Percentiles rank a stretch among this genome's conserved stretches.
phyloP scores from a whole-genome alignment of 2,329 filamentous ascomycete genomes.

The Gnomoniopsis smithogilvyi region DNA sequence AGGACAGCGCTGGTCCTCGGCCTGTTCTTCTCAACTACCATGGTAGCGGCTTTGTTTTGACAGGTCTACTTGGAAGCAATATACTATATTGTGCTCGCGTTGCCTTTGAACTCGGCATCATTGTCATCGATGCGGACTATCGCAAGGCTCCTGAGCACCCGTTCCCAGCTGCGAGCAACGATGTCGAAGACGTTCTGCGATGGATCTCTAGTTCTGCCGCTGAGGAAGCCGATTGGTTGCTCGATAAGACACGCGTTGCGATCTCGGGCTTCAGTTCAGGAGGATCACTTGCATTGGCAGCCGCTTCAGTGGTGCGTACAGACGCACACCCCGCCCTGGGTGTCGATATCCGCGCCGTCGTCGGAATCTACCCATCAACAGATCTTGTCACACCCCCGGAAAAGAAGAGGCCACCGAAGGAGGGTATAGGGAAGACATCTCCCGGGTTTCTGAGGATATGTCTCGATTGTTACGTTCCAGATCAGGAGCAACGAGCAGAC shows the following conservation, averaged over 20 bases:
- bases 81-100: conserved; percentile 10
- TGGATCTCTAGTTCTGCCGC: no score
- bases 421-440: neutral
- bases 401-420: conserved; percentile 2
- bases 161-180: conserved; percentile 42
- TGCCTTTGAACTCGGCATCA: conserved; percentile 17
- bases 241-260: conserved; percentile 25
- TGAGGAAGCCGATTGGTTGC: no score
- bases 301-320: conserved; percentile 19
- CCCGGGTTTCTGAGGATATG: neutral
- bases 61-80: neutral
- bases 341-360: neutral
- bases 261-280: conserved; percentile 26
- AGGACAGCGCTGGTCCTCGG: neutral
- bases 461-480: conserved; percentile 1
- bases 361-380: neutral
- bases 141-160: conserved; percentile 45
- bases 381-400: neutral
- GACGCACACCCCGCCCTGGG: neutral
- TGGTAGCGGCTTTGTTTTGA: conserved; percentile 5
- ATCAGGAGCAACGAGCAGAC: neutral
- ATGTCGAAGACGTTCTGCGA: conserved; percentile 28
- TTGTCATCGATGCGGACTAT: conserved; percentile 40
- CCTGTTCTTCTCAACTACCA: conserved; percentile 8
- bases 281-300: conserved; percentile 22